phyloP scores from a whole-genome alignment of 2,329 filamentous ascomycete genomes.

The Saccharata proteae region DNA sequence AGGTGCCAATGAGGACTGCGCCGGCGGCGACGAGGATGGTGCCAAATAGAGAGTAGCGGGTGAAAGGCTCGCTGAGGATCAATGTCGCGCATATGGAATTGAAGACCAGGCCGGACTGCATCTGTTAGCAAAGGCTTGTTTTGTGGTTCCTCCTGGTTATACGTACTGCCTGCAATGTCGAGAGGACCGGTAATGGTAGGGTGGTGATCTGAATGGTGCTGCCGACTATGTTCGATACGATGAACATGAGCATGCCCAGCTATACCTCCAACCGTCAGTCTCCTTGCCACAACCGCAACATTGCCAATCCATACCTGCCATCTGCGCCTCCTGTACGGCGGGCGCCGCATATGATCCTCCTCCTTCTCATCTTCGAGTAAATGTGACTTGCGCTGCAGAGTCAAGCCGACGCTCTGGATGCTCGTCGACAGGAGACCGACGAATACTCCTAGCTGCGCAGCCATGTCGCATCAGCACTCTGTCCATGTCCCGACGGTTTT shows the following conservation, averaged over 20 bases:
- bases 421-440: slow-evolving; percentile 90
- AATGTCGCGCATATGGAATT: slow-evolving; percentile 95
- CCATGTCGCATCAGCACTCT: background rate
- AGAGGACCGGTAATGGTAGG: slow-evolving; percentile 82
- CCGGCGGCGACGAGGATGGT: slow-evolving; percentile 79
- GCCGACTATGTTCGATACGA: slow-evolving; percentile 84
- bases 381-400: slow-evolving; percentile 94
- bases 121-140: slow-evolving; percentile 10
- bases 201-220: slow-evolving; percentile 97
- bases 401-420: slow-evolving; percentile 87
- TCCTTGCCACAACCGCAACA: background rate
- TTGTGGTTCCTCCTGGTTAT: background rate
- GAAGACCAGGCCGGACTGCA: slow-evolving; percentile 78
- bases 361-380: slow-evolving; percentile 93
- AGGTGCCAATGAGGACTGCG: slow-evolving; percentile 83
- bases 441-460: slow-evolving; percentile 67
- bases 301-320: slow-evolving; percentile 57
- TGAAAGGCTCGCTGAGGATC: slow-evolving; percentile 88
- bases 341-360: slow-evolving; percentile 62
- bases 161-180: slow-evolving; percentile 71
- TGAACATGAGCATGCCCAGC: slow-evolving; percentile 92
- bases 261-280: slow-evolving; percentile 17
- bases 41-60: slow-evolving; percentile 79
- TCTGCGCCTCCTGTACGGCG: slow-evolving; percentile 77
- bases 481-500: background rate